Percentiles rank a stretch among this genome's conserved stretches.
Evolutionary conservation across 164 flowering plant species (phyloP).

Genomic region (Chimonanthus salicifolius): DNA sequence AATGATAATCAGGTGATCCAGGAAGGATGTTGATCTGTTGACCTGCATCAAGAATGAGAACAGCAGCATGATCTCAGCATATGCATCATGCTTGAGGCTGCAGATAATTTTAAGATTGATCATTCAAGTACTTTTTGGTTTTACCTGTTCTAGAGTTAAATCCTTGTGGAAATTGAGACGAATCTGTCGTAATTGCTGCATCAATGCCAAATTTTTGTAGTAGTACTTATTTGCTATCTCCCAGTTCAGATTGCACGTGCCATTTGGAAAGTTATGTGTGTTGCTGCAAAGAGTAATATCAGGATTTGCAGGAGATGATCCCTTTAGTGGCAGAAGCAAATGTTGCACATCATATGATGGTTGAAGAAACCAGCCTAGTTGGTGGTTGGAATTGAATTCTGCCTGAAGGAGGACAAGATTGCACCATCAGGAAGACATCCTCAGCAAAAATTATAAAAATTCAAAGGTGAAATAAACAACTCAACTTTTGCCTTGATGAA

Average conservation of each 20-base stretch:
- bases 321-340: constrained; percentile 36
- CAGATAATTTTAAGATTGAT: background rate
- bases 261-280: constrained; percentile 1
- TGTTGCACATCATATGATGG: constrained; percentile 61
- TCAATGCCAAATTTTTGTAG: constrained; percentile 62
- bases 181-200: constrained; percentile 47
- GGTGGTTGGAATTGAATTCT: constrained; percentile 22
- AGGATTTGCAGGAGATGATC: constrained; percentile 8
- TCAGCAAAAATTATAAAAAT: constrained; percentile 1
- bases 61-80: background rate
- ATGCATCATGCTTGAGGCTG: background rate
- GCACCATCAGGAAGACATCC: constrained; percentile 3
- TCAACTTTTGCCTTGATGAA: background rate
- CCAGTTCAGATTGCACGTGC: constrained; percentile 39
- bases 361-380: constrained; percentile 53
- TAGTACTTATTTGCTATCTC: constrained; percentile 52
- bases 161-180: constrained; percentile 64
- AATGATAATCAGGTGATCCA: constrained; percentile 60
- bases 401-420: constrained; percentile 25
- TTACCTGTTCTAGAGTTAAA: constrained; percentile 66
- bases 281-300: constrained; percentile 13
- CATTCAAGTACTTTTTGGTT: background rate
- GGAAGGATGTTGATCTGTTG: constrained; percentile 44
- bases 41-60: constrained; percentile 33
- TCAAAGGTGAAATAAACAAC: constrained; percentile 1